Conservation (phyloP, 352 stramenopile species). For the Phytophthora hibernalis region DNA sequence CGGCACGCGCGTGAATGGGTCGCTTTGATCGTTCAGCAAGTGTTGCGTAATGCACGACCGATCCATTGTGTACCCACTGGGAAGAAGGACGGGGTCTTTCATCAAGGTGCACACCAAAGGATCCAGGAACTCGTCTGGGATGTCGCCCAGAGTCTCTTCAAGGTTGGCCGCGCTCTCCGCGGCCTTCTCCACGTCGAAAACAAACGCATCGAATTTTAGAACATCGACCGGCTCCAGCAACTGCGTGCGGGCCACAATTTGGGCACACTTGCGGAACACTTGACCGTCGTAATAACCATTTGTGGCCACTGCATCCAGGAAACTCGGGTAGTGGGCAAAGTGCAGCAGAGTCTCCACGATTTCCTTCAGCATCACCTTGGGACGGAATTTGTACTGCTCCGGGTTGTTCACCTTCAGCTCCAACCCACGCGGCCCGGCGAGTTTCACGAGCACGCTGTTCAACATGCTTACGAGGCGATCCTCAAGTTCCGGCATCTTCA, state of each 20-base stretch:
- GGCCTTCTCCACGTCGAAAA: slow-evolving; percentile 55
- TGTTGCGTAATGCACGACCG: slow-evolving; percentile 96
- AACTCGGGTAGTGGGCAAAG: slow-evolving; percentile 92
- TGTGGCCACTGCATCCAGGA: slow-evolving; percentile 92
- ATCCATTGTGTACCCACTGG: slow-evolving; percentile 93
- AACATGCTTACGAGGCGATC: slow-evolving; percentile 96
- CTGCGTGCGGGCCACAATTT: slow-evolving; percentile 75
- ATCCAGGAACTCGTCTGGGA: slow-evolving; percentile 97
- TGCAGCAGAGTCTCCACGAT: slow-evolving; percentile 96
- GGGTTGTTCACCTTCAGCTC: slow-evolving; percentile 98
- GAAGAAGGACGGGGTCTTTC: slow-evolving; percentile 95
- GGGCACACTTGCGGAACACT: slow-evolving; percentile 77
- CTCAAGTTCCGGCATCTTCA: slow-evolving; percentile 93
- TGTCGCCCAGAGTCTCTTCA: slow-evolving; percentile 90
- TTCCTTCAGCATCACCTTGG: slow-evolving; percentile 97
- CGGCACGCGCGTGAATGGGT: slow-evolving; percentile 96
- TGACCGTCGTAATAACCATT: slow-evolving; percentile 88
- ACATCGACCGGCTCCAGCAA: slow-evolving; percentile 54
- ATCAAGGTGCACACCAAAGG: slow-evolving; percentile 96
- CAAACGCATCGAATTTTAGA: slow-evolving; percentile 66
- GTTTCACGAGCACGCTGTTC: slow-evolving; percentile 95
- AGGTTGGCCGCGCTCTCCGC: slow-evolving; percentile 55
- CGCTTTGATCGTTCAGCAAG: slow-evolving; percentile 96
- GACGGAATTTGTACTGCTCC: slow-evolving; percentile 98
- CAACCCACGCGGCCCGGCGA: slow-evolving; percentile 93